A percentile compares a stretch with the other conserved stretches of the same genome.
Evolutionary conservation across 108 stramenopile species (phyloP).

Genomic region (Aurantiochytrium sp.): DNA sequence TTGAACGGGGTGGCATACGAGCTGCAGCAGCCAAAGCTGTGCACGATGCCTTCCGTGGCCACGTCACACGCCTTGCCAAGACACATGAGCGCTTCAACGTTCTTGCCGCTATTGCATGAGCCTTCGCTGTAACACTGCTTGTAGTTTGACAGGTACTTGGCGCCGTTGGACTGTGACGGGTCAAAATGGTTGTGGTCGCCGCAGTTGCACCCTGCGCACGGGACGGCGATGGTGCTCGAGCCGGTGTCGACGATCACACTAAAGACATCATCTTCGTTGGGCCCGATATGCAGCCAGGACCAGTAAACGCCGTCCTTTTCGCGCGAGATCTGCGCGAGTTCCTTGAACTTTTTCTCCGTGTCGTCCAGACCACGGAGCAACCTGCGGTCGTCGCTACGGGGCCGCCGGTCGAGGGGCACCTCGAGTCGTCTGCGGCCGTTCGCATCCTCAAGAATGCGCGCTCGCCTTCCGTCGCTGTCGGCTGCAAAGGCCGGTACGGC

Average conservation of each 20-base stretch:
- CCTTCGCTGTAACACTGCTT: neutral
- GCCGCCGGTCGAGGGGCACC: neutral
- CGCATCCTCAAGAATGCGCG: neutral
- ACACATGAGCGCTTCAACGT: neutral
- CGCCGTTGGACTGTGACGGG: neutral
- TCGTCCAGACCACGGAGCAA: neutral
- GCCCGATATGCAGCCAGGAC: neutral
- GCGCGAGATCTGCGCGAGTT: neutral
- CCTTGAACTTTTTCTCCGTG: neutral
- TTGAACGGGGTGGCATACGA: neutral
- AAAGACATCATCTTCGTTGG: neutral
- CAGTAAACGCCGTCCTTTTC: neutral
- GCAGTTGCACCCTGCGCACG: neutral
- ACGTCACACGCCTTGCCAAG: neutral
- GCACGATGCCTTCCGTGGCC: neutral
- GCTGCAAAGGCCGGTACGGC: neutral
- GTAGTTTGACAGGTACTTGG: neutral
- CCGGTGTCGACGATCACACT: constrained; percentile 10
- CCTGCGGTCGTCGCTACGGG: neutral
- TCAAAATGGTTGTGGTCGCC: neutral
- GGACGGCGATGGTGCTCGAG: neutral
- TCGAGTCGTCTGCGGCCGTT: neutral
- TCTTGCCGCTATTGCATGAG: neutral
- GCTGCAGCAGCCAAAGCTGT: neutral
- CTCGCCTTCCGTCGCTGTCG: neutral